Evolutionary conservation across 2,329 filamentous ascomycete species (phyloP), one percentile per base, ranked within the genome.

Genomic region (Botryotinia narcissicola): DNA sequence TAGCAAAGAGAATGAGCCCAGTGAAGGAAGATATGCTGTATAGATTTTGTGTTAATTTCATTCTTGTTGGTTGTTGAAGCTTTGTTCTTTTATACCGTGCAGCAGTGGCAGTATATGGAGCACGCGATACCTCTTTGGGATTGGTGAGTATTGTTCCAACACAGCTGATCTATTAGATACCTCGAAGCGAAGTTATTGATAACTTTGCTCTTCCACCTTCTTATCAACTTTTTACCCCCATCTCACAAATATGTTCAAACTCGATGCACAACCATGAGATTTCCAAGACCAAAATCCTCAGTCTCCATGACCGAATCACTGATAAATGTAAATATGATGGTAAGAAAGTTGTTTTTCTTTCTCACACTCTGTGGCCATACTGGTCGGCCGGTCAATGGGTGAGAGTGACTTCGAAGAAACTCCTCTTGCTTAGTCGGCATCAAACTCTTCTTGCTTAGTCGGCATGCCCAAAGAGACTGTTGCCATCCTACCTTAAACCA

Each of bases 121-220:
- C 29, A 22, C 29, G 16, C n/a, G 25, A 57, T 69, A 12, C 48
- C 48, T 22, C 66, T 57, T 57, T 40, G 35, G 66, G 18, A 25
- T 16, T 48, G 66, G 37, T 44, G 18, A 67, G 46, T 54, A 67
- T 67, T 54, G 37, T 57, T 57, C 48, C 35, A 57, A n/a, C 14
- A 69, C 48, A 25, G n/a, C 12, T 48, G 29, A 42, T 42, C 35
- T 25, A 29, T 25, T 20, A 18, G n/a, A 29, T 32, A 8, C 7
- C 51, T 69, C 25, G n/a, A 69, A 69, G 66, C 66, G 37, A 69
- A 25, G 37, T n/a, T 57, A 37, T 69, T 69, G 37, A 57, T 42
- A 69, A 32, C 3, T 42, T 42, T 29, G 25, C 48, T 57, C 35
- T 37, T 57, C 48, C n/a, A 44, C 40, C 35, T 42, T 57, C 48